Base-by-base conservation (phyloP, 768 basidiomycete species). In the Suillus subalutaceus region DNA sequence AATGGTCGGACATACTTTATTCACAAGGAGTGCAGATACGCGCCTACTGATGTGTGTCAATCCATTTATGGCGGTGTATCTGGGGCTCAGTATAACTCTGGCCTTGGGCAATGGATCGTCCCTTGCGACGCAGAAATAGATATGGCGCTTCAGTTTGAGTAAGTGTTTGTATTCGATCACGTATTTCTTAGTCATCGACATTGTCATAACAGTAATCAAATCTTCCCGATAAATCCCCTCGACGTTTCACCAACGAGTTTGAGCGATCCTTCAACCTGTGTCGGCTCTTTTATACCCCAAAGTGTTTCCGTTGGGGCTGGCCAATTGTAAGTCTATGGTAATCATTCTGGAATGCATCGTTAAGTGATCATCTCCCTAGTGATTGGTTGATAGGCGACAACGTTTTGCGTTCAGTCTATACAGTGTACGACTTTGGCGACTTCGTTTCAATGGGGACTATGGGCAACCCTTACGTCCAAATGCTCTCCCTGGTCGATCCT, bases 341-440 rank as follows among this genome's bases (percentile, higher is more conserved):
- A 57, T 37, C 16, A 53, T 55, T 30, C 43, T 43, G 18, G 16
- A 43, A 43, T 12, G 6, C 6, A 20, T 23, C 6, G 3, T 30
- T 18, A 60, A 61, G 65, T 72, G 48, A 72, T 53, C 35, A 20
- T 59, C 62, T 48, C 64, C 66, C 13, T 66, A 93, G 92, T 73
- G 93, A 95, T 74, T 90, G 91, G 88, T 82, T 95, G 55, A 73
- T 94, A 63, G 93, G 93, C 26, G 93, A 91, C 77, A 94, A 92
- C 71, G 84, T 93, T 73, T 83, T 95, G 66, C 92, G 93, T 66
- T 91, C 91, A 18, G 79, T 94, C 46, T 94, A 94, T 76, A 85
- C 91, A 9, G 79, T 95, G 64, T 95, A 93, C 75, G 90, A 94
- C 76, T 95, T 90, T 73, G 93, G 93, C 30, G 91, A 94, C 78